phyloP scores from a whole-genome alignment of 371 early-diverging fungal genomes.

The Chytridiales sp. region DNA sequence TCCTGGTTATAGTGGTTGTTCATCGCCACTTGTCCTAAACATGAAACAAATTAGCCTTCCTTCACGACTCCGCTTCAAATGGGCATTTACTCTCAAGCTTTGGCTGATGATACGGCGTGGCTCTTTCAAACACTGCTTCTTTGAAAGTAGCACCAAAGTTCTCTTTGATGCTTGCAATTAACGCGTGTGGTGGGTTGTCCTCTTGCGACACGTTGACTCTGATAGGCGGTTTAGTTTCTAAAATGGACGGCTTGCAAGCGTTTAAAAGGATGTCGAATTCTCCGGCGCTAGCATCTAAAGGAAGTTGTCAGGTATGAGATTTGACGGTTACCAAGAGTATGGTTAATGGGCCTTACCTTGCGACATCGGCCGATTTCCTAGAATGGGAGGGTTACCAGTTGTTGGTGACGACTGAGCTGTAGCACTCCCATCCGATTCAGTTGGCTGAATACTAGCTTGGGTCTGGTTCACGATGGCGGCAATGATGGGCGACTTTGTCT shows the following conservation, averaged over 20 bases:
- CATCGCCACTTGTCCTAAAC: too few species aligned
- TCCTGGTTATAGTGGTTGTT: too few species aligned
- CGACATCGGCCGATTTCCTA: conserved; percentile 6
- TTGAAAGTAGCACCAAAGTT: conserved; percentile 28
- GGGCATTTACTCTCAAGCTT: too few species aligned
- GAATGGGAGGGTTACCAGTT: not conserved
- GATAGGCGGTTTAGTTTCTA: conserved; percentile 37
- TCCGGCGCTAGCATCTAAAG: conserved; percentile 10
- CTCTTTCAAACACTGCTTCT: too few species aligned
- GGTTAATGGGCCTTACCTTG: conserved; percentile 7
- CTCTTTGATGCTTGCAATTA: conserved; percentile 21
- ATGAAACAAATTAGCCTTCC: too few species aligned
- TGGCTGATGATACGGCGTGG: too few species aligned
- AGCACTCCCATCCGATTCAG: not conserved
- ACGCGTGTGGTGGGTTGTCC: conserved; percentile 28
- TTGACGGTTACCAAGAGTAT: too few species aligned
- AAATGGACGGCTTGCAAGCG: conserved; percentile 42
- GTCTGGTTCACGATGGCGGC: not conserved
- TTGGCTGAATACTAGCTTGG: not conserved
- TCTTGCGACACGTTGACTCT: conserved; percentile 41
- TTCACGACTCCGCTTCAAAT: too few species aligned
- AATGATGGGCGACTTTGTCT: too few species aligned
- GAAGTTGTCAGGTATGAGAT: too few species aligned
- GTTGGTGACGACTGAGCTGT: not conserved
- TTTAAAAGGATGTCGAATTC: conserved; percentile 41